Percentiles rank a stretch among this genome's conserved stretches.
Evolutionary conservation across 768 basidiomycete species (phyloP).

Genomic region (Serendipita vermifera): DNA sequence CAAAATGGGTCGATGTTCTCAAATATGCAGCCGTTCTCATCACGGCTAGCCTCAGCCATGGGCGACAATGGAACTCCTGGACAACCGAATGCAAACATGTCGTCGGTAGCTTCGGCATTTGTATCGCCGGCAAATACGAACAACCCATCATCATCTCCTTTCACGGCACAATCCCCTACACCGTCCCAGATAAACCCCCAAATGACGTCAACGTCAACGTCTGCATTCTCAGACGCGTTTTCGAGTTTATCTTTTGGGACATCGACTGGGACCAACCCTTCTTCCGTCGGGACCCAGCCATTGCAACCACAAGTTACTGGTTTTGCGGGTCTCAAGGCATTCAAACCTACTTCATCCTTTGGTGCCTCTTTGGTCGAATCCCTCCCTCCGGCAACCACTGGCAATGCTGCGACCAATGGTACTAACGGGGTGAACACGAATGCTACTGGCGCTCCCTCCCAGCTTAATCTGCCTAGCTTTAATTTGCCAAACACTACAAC

Average conservation of each 20-base stretch:
- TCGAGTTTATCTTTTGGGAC: background rate
- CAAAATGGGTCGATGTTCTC: background rate
- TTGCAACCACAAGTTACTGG: constrained; percentile 39
- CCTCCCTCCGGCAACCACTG: constrained; percentile 60
- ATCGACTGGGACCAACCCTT: background rate
- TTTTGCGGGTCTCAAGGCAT: constrained; percentile 54
- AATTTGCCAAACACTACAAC: background rate
- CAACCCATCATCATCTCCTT: too few species aligned
- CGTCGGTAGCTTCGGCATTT: constrained; percentile 18
- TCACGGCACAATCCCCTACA: background rate
- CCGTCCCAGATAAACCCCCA: background rate
- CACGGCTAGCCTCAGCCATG: background rate
- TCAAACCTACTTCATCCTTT: constrained; percentile 72
- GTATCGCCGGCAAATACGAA: constrained; percentile 1
- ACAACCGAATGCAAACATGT: background rate
- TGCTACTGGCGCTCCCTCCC: background rate
- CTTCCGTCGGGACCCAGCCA: background rate
- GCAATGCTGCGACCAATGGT: constrained; percentile 17
- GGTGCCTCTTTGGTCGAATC: constrained; percentile 62
- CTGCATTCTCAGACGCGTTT: constrained; percentile 2
- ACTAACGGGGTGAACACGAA: background rate
- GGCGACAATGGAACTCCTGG: background rate
- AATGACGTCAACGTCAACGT: constrained; percentile 3
- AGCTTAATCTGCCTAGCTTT: background rate
- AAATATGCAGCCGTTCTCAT: background rate